phyloP scores from a whole-genome alignment of 805 yeast genomes.

The Lachancea sp. region DNA sequence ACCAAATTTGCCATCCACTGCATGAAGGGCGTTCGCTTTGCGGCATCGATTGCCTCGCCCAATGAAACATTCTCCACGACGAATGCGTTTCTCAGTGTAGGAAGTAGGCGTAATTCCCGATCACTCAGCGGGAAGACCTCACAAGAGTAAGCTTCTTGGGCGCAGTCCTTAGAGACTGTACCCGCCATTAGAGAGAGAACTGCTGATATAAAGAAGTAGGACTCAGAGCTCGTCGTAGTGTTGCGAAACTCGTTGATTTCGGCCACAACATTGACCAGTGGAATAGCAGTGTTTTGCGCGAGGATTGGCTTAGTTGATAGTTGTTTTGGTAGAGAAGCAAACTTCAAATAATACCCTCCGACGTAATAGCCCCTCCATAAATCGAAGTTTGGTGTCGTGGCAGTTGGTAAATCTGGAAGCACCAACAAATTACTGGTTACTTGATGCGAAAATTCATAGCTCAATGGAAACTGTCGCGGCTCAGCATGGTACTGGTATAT shows the following conservation, averaged over 20 bases:
- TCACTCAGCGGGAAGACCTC: neutral
- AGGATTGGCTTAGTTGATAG: neutral
- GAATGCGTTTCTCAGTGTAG: neutral
- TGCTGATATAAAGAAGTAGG: neutral
- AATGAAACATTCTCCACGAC: neutral
- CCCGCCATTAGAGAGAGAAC: neutral
- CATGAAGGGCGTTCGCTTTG: neutral
- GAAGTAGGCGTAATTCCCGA: constrained; percentile 1
- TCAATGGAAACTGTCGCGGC: constrained; percentile 5
- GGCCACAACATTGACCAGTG: neutral
- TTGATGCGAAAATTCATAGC: constrained; percentile 4
- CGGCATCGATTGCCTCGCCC: neutral
- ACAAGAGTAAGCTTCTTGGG: no score
- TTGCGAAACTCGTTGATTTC: neutral
- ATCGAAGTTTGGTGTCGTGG: constrained; percentile 13
- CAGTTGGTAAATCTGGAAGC: constrained; percentile 4
- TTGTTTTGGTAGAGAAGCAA: constrained; percentile 1
- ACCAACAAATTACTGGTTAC: constrained; percentile 9
- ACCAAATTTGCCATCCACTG: constrained; percentile 2
- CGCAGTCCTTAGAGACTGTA: neutral
- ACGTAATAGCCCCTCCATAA: constrained; percentile 15
- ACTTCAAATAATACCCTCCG: constrained; percentile 6
- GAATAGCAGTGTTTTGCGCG: neutral
- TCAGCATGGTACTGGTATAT: constrained; percentile 12
- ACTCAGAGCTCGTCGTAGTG: neutral